A percentile compares a stretch with the other conserved stretches of the same genome.
Evolutionary conservation across 78 protist species (phyloP).

Genomic region (Cyanophora paradoxa): DNA sequence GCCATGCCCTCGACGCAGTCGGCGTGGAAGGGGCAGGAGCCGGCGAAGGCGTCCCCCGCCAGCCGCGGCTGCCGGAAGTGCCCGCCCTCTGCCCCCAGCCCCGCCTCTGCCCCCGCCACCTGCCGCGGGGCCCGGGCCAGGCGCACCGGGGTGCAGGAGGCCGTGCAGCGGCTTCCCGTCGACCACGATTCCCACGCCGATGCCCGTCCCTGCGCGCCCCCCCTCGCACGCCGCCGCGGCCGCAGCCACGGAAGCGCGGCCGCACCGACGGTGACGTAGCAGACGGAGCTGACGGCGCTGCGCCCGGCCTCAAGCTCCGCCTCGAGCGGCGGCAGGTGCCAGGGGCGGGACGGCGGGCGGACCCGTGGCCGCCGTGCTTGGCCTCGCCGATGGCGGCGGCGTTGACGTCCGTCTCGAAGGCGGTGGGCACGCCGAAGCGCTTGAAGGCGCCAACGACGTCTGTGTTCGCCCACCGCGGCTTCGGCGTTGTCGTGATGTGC

Average conservation of each 20-base stretch:
- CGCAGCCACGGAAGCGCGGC: no score
- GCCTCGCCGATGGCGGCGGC: conserved; percentile 73
- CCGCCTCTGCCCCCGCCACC: no score
- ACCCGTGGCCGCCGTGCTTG: no score
- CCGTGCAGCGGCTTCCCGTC: conserved; percentile 46
- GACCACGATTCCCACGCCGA: conserved; percentile 78
- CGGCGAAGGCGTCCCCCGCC: conserved; percentile 17
- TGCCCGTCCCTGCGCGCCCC: no score
- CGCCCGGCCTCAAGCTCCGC: no score
- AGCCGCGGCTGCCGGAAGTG: conserved; percentile 39
- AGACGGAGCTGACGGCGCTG: conserved; percentile 21
- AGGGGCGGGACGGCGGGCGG: not conserved
- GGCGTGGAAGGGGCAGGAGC: conserved; percentile 63
- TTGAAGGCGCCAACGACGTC: conserved; percentile 41
- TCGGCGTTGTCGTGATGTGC: conserved; percentile 76
- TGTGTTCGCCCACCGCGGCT: conserved; percentile 53
- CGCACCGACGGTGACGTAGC: conserved; percentile 83
- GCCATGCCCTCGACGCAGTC: conserved; percentile 64
- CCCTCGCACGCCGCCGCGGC: no score
- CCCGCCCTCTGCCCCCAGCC: conserved; percentile 80
- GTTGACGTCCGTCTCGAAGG: conserved; percentile 83
- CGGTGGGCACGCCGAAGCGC: conserved; percentile 33
- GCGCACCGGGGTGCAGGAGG: no score
- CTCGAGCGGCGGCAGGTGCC: no score
- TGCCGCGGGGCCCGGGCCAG: conserved; percentile 34